These are phyloP conservation scores for Crassisporium funariophilum DNA, from an alignment of 768 basidiomycete species.

Conservation along the genomic window DNA sequence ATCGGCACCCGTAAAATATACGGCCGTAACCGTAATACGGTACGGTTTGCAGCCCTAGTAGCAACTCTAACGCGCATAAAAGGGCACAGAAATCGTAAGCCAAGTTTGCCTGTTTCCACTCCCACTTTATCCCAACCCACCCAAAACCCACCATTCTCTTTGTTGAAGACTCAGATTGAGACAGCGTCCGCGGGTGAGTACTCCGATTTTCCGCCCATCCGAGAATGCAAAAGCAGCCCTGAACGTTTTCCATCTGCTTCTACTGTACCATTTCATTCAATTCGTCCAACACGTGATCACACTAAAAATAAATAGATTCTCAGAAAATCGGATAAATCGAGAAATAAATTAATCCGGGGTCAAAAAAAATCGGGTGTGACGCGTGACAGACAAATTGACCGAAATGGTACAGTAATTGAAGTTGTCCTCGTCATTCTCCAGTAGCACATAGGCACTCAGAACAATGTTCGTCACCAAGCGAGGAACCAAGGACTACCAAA, in stretches of 20 bases:
- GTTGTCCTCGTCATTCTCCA: neutral
- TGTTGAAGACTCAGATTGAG: no score
- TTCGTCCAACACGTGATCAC: neutral
- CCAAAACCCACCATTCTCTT: neutral
- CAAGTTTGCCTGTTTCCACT: neutral
- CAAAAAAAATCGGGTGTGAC: no score
- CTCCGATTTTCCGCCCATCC: constrained; percentile 2
- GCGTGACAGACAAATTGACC: no score
- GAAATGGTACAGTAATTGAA: neutral
- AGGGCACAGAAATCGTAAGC: neutral
- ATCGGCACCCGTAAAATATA: constrained; percentile 5
- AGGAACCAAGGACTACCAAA: neutral
- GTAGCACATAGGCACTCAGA: neutral
- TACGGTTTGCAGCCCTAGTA: constrained; percentile 2
- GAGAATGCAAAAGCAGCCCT: constrained; percentile 2
- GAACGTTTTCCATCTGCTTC: constrained; percentile 1
- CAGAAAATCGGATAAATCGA: no score
- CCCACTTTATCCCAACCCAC: neutral
- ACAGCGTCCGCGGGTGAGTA: neutral
- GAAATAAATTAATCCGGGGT: no score
- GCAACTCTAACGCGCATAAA: neutral
- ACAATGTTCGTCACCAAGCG: constrained; percentile 3
- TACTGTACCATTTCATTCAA: neutral
- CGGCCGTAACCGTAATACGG: constrained; percentile 10
- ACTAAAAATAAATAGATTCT: no score